phyloP scores from a whole-genome alignment of 1,284 basidiomycete genomes.

The Paramarasmius palmivorus region DNA sequence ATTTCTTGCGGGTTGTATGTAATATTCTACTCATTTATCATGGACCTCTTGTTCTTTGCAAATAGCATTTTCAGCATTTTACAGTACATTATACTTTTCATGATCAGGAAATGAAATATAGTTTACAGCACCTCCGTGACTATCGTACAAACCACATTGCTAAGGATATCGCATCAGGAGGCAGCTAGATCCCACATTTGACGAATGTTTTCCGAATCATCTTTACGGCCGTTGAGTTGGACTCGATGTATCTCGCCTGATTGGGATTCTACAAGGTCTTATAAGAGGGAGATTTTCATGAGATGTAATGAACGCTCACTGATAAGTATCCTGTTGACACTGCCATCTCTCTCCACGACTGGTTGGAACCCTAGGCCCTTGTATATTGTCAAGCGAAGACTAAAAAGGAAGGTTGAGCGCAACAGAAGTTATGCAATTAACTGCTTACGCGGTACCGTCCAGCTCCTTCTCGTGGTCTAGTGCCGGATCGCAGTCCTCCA shows the following conservation, averaged over 20 bases:
- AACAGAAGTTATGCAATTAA: constrained; percentile 8
- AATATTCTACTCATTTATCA: not conserved
- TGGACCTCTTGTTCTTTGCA: not conserved
- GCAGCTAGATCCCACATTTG: constrained; percentile 59
- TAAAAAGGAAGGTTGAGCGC: constrained; percentile 27
- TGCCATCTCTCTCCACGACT: constrained; percentile 51
- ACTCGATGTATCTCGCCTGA: constrained; percentile 61
- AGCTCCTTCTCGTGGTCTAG: constrained; percentile 65
- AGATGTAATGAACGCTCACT: constrained; percentile 28
- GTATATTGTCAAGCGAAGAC: constrained; percentile 65
- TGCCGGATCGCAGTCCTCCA: constrained; percentile 72
- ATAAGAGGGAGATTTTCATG: not conserved
- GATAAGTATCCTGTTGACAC: constrained; percentile 63
- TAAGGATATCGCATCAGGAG: constrained; percentile 47
- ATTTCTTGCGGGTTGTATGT: too few relatives aligned
- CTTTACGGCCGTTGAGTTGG: constrained; percentile 31
- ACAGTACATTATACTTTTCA: not conserved
- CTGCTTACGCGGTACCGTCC: constrained; percentile 65
- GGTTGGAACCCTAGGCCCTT: constrained; percentile 72
- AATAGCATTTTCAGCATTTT: not conserved
- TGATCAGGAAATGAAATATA: not conserved
- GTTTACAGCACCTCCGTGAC: too few relatives aligned
- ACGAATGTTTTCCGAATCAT: constrained; percentile 38
- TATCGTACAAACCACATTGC: too few relatives aligned
- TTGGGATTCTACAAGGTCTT: constrained; percentile 44